Evolutionary conservation across 495 filamentous ascomycete genomes (phyloP).

Genomic region (Lepraria neglecta): DNA sequence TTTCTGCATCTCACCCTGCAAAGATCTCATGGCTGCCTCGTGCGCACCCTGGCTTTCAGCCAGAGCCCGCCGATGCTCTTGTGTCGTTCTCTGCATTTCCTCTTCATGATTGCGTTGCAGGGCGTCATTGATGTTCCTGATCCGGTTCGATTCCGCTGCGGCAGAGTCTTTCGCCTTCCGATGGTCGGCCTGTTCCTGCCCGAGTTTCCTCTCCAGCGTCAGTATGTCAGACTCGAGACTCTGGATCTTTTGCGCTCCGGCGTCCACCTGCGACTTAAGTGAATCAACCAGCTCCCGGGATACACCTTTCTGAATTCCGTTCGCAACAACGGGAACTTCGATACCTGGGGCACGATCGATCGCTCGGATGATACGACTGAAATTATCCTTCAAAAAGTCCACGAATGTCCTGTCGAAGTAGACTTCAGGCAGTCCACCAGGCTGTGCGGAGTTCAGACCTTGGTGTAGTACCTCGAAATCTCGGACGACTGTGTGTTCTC

Average conservation of each 20-base stretch:
- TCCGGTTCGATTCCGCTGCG: conserved; percentile 55
- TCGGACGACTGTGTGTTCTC: conserved; percentile 74
- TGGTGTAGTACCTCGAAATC: conserved; percentile 87
- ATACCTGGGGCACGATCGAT: conserved; percentile 87
- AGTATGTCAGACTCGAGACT: conserved; percentile 61
- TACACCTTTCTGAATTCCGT: conserved; percentile 75
- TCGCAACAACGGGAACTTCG: conserved; percentile 70
- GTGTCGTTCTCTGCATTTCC: conserved; percentile 44
- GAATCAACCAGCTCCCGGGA: conserved; percentile 79
- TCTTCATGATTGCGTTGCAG: conserved; percentile 65
- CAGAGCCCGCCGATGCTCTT: conserved; percentile 41
- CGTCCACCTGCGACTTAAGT: conserved; percentile 67
- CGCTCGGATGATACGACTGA: conserved; percentile 73
- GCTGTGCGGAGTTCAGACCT: conserved; percentile 48
- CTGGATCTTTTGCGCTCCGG: conserved; percentile 61
- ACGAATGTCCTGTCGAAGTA: conserved; percentile 83
- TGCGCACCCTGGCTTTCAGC: conserved; percentile 43
- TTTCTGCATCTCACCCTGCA: conserved; percentile 43
- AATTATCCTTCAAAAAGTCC: conserved; percentile 94
- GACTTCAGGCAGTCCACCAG: conserved; percentile 67
- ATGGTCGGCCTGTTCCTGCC: conserved; percentile 72
- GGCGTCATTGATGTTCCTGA: conserved; percentile 63
- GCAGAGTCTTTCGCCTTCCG: conserved; percentile 63
- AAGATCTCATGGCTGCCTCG: conserved; percentile 45
- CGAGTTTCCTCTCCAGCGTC: conserved; percentile 60